Conservation (phyloP, 1,139 yeast genomes). For the Blastobotrys malaysiensis region DNA sequence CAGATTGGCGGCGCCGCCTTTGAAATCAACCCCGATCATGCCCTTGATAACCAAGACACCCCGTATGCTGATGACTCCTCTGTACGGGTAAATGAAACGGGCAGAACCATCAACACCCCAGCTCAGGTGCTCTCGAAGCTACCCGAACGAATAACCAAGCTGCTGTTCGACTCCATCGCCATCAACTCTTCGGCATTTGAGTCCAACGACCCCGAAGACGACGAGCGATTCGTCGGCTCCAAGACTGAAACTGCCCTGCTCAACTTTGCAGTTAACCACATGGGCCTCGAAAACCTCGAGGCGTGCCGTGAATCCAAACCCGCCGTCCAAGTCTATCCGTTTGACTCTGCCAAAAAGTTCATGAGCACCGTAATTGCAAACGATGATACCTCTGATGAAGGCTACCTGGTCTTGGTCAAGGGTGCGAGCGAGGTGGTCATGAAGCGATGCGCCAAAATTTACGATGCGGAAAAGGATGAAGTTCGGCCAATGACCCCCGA, state of each 20-base stretch:
- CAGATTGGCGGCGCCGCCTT: conserved; percentile 48
- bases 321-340: conserved; percentile 73
- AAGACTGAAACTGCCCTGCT: conserved; percentile 92
- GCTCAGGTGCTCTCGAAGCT: conserved; percentile 32
- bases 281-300: conserved; percentile 43
- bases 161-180: conserved; percentile 56
- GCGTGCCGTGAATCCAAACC: conserved; percentile 37
- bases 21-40: conserved; percentile 19
- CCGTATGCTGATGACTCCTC: not conserved
- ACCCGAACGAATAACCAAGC: conserved; percentile 33
- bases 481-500: conserved; percentile 35
- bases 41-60: not conserved
- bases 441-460: conserved; percentile 43
- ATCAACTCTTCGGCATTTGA: conserved; percentile 90
- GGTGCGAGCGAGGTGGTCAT: conserved; percentile 94
- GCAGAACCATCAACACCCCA: conserved; percentile 22
- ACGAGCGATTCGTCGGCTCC: conserved; percentile 69
- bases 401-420: conserved; percentile 64
- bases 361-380: conserved; percentile 65
- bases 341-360: conserved; percentile 91
- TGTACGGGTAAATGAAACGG: not conserved
- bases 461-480: conserved; percentile 27
- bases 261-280: conserved; percentile 54
- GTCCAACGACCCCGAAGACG: conserved; percentile 35
- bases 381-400: conserved; percentile 24